Percentiles rank a stretch among this genome's conserved stretches.
These are phyloP conservation scores for Globisporangium heterothallicum DNA, from an alignment of 352 stramenopile genomes.

Conservation along the genomic window DNA sequence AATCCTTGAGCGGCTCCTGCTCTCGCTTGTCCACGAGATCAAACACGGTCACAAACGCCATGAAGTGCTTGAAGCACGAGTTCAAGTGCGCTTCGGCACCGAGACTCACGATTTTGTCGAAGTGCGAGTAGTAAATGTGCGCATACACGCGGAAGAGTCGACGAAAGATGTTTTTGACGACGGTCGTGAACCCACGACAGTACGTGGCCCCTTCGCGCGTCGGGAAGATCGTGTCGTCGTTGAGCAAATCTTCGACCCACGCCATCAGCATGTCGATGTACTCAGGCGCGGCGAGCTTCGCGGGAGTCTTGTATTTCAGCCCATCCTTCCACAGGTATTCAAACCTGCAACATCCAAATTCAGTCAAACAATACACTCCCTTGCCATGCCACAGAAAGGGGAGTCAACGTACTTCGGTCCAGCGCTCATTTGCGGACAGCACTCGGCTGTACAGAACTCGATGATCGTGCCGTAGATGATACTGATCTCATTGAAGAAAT, in stretches of 20 bases:
- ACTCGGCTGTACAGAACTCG: slow-evolving; percentile 68
- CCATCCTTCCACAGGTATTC: slow-evolving; percentile 88
- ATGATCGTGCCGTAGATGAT: slow-evolving; percentile 90
- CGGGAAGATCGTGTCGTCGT: slow-evolving; percentile 75
- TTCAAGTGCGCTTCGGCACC: slow-evolving; percentile 95
- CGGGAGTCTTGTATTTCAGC: slow-evolving; percentile 64
- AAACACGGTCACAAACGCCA: slow-evolving; percentile 95
- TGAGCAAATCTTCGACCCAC: slow-evolving; percentile 88
- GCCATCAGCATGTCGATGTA: slow-evolving; percentile 92
- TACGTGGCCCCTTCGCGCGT: slow-evolving; percentile 63
- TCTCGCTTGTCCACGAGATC: slow-evolving; percentile 92
- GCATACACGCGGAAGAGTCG: slow-evolving; percentile 96
- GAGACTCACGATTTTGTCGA: slow-evolving; percentile 92
- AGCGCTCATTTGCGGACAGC: slow-evolving; percentile 71
- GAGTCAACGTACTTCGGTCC: slow-evolving; percentile 43
- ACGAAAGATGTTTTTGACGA: slow-evolving; percentile 92
- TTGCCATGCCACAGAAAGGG: background rate
- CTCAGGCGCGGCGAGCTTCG: slow-evolving; percentile 70
- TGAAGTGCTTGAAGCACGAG: slow-evolving; percentile 98
- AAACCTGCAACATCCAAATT: no score
- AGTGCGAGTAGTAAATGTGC: slow-evolving; percentile 96
- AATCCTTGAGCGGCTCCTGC: slow-evolving; percentile 91
- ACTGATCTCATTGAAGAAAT: slow-evolving; percentile 94
- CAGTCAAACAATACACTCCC: no score
- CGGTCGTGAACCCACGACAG: slow-evolving; percentile 74